A percentile compares a stretch with the other conserved stretches of the same genome.
Evolutionary conservation across 345 rosid species (phyloP).

Genomic region (Linum trigynum): DNA sequence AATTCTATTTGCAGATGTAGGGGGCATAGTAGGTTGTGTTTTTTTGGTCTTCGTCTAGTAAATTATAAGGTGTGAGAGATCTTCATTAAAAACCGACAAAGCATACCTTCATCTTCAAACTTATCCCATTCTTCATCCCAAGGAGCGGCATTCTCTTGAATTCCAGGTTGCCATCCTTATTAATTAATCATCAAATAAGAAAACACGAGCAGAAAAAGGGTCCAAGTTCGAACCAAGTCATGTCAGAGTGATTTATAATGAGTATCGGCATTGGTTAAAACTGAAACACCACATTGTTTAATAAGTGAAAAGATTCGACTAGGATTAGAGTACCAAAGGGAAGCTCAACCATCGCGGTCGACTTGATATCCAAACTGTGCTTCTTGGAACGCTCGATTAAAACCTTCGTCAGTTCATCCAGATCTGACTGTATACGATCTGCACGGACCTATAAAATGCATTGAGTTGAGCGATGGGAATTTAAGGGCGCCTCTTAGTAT

Average conservation of each 20-base stretch:
- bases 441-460: slow-evolving; percentile 69
- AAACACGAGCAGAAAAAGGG: neutral
- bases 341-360: slow-evolving; percentile 73
- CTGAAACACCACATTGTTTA: neutral
- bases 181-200: slow-evolving; percentile 1
- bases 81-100: slow-evolving; percentile 1
- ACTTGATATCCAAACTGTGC: slow-evolving; percentile 68
- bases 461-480: slow-evolving; percentile 9
- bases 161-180: slow-evolving; percentile 96
- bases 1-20: too few species aligned
- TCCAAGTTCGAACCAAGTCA: slow-evolving; percentile 17
- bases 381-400: slow-evolving; percentile 73
- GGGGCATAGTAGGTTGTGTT: too few species aligned
- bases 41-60: neutral
- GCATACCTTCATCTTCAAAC: slow-evolving; percentile 88
- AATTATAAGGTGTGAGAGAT: slow-evolving; percentile 5
- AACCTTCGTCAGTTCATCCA: slow-evolving; percentile 81
- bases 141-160: slow-evolving; percentile 69
- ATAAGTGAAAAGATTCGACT: neutral
- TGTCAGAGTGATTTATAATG: neutral
- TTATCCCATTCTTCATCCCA: slow-evolving; percentile 99
- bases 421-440: slow-evolving; percentile 90
- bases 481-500: slow-evolving; percentile 9
- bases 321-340: slow-evolving; percentile 53
- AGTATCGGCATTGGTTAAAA: neutral